phyloP scores from a whole-genome alignment of 1,284 basidiomycete species.

The Hemileia vastatrix region DNA sequence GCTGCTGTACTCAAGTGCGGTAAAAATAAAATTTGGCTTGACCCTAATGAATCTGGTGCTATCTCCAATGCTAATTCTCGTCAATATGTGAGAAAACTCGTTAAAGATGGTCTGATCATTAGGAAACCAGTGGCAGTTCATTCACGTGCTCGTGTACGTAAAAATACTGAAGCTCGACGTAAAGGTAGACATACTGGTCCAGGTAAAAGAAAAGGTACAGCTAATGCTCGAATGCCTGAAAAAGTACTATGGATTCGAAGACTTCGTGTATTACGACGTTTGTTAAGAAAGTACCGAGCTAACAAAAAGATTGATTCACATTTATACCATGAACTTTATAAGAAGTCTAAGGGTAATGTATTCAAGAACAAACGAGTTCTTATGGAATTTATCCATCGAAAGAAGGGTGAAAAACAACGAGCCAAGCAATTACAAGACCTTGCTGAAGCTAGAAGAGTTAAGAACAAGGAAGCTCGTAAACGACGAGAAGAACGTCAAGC shows the following conservation, averaged over 20 bases:
- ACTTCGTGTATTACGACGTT: slow-evolving; percentile 43
- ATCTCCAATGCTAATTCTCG: slow-evolving; percentile 45
- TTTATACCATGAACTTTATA: slow-evolving; percentile 45
- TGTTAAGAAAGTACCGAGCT: slow-evolving; percentile 44
- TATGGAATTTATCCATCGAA: slow-evolving; percentile 46
- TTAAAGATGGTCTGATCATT: slow-evolving; percentile 42
- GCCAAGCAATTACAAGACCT: slow-evolving; percentile 44
- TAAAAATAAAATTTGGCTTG: slow-evolving; percentile 44
- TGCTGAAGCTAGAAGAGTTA: slow-evolving; percentile 44
- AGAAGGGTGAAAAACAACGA: slow-evolving; percentile 43
- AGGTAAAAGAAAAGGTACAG: slow-evolving; percentile 44
- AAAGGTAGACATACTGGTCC: slow-evolving; percentile 42
- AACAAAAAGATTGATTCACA: slow-evolving; percentile 46
- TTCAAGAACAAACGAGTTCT: too few species aligned
- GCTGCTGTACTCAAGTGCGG: too few species aligned
- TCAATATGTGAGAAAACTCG: slow-evolving; percentile 44
- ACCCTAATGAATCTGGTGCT: slow-evolving; percentile 44
- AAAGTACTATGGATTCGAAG: slow-evolving; percentile 45
- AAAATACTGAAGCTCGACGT: slow-evolving; percentile 40
- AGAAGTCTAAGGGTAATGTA: slow-evolving; percentile 46
- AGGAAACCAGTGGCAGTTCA: slow-evolving; percentile 39
- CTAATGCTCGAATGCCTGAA: slow-evolving; percentile 43
- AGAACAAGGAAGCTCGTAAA: slow-evolving; percentile 44
- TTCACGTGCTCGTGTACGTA: slow-evolving; percentile 40
- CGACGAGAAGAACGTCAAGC: slow-evolving; percentile 39